Evolutionary conservation across 2,329 filamentous ascomycete species (phyloP), one percentile per base, ranked within the genome.

Genomic region (Ophiosphaerella korrae): DNA sequence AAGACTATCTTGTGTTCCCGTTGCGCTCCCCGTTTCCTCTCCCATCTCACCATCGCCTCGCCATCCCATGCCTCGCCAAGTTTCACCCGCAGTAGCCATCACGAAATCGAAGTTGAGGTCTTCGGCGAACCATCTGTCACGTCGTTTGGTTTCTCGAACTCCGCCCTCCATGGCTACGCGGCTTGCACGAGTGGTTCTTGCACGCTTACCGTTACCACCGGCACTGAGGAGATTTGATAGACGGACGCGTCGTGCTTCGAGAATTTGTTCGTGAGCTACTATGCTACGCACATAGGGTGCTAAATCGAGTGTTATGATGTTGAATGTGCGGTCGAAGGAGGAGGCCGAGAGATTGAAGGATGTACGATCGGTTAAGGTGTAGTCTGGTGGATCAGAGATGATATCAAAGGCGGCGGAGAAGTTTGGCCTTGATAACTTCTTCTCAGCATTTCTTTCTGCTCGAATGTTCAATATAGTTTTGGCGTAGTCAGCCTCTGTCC

Each of bases 201-300:
- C 80, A 13, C 86, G 80, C 66, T 88, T 88, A 35, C 49, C 51
- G 12, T 71, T 72, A 0, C 81, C 82, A 5, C 82, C 83, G 55
- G 86, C 82, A 45, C 82, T 84, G 11, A 89, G 74, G 1, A 91
- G 71, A 46, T 79, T 84, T 57, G 84, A 85, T 8, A 89, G 73
- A 14, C 82, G 81, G 7, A 83, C 70, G 9, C 90, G 83, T 57
- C 90, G 84, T 53, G 84, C 78, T 64, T 91, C 88, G 1, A 94
- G 81, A 1, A 80, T 80, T 16, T 85, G 77, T 62, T 97, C 93
- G 66, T 88, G 89, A 0, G 86, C 80, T 2, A 93, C 86, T 52
- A 99, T 97, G 33, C 82, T 81, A 9, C 95, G 88, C n/a, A 97
- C 84, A 70, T 90, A 97, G 0, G 95, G 94, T 0, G 92, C 92